Base-by-base conservation (phyloP, 2,329 filamentous ascomycete genomes). In the Amauroascus verrucosus region DNA sequence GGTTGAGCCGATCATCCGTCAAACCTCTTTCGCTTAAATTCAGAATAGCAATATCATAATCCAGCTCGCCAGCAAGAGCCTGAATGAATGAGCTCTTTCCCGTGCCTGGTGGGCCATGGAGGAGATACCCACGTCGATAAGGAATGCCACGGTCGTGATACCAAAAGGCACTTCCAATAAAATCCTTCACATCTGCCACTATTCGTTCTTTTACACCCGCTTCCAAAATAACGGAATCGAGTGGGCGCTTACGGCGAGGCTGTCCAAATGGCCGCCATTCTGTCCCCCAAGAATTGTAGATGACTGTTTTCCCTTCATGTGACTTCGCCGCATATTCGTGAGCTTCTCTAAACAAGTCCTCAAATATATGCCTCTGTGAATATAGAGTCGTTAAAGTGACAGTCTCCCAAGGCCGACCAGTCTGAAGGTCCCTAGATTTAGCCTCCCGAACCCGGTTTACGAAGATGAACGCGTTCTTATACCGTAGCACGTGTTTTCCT, bases 21-120 rank as follows among this genome's bases (percentile, higher is more conserved):
- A 96, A 78, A 14, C 90, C 90, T 52, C 88, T 79, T 72, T 95
- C 88, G 69, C 86, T 93, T 28, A 96, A 78, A 62, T 95, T 95
- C 59, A 96, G 77, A 72, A 95, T 90, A 50, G 90, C 89, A 61
- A 96, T 93, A 62, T 87, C 87, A 67, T 91, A 95, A 66, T 95
- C 88, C 54, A 96, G 71, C 64, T 93, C 84, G n/a, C 89, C 91
- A 0, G 93, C 93, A 40, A 98, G 73, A 0, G 93, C 90, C 69
- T 96, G 89, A 58, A 98, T 96, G 62, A 98, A 97, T 0, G 88
- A 95, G 56, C 86, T 96, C 74, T 95, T 97, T 33, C 88, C 94
- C 40, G 86, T 95, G 0, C 90, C 90, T 0, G 90, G 90, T 3
- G 90, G 89, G 0, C 90, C 90, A 63, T 93, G 88, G 0, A 96